These are phyloP conservation scores for Neurospora sp. DNA, from an alignment of 2,329 filamentous ascomycete genomes.

Conservation along the genomic window DNA sequence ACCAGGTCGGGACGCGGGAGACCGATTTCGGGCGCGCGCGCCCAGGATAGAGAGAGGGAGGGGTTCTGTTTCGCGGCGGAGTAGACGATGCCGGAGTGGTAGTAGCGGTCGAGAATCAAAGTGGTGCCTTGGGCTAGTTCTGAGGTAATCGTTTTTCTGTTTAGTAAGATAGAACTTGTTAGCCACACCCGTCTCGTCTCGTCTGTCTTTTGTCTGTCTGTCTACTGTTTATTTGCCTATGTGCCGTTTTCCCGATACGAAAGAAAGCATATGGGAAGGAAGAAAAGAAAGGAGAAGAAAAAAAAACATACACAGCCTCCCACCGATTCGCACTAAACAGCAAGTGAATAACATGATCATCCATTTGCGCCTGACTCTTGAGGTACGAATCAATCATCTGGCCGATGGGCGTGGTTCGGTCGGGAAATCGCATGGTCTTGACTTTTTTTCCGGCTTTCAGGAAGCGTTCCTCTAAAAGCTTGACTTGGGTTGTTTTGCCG, in stretches of 20 bases:
- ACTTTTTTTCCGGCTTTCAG: constrained; percentile 35
- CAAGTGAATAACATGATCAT: constrained; percentile 84
- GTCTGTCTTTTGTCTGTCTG: too few species aligned
- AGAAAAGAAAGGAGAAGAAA: background rate
- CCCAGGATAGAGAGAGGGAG: constrained; percentile 64
- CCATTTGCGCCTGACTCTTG: constrained; percentile 59
- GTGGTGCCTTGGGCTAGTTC: constrained; percentile 58
- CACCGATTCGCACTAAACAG: constrained; percentile 87
- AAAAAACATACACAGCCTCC: constrained; percentile 52
- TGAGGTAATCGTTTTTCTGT: constrained; percentile 39
- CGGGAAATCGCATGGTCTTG: constrained; percentile 50
- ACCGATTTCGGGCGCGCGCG: constrained; percentile 72
- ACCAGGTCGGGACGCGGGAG: constrained; percentile 81
- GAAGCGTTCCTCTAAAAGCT: constrained; percentile 50
- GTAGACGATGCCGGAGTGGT: constrained; percentile 90
- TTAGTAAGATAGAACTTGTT: background rate
- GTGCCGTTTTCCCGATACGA: too few species aligned
- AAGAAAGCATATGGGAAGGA: background rate
- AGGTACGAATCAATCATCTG: constrained; percentile 81
- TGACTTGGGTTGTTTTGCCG: constrained; percentile 86
- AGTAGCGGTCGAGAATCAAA: constrained; percentile 85
- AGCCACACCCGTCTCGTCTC: too few species aligned
- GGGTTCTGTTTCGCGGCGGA: constrained; percentile 77
- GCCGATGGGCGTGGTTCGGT: constrained; percentile 75
- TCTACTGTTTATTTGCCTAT: too few species aligned